Percentiles rank a stretch among this genome's conserved stretches.
Conservation (phyloP, 2,329 filamentous ascomycete genomes). For the Berkeleyomyces basicola region DNA sequence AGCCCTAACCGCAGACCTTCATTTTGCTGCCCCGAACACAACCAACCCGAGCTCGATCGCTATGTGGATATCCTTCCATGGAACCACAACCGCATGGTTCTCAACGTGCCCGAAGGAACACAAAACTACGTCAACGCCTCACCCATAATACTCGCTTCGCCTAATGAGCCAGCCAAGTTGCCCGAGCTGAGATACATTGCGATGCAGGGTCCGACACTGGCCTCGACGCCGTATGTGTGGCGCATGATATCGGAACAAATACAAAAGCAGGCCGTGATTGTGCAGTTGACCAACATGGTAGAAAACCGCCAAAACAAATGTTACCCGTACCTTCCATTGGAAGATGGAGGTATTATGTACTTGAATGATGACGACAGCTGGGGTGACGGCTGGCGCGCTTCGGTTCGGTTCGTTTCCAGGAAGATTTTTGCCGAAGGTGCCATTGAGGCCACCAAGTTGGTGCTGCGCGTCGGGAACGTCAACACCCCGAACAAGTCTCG, state of each 20-base stretch:
- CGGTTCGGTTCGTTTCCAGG: conserved; percentile 49
- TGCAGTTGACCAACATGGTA: conserved; percentile 85
- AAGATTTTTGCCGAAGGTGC: conserved; percentile 37
- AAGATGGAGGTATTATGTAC: conserved; percentile 32
- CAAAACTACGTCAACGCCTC: conserved; percentile 76
- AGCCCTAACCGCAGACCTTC: conserved; percentile 4
- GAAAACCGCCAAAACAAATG: conserved; percentile 71
- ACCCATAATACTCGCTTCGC: conserved; percentile 40
- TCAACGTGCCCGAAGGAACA: conserved; percentile 57
- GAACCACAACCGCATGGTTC: conserved; percentile 67
- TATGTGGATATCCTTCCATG: conserved; percentile 85
- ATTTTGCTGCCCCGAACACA: conserved; percentile 9
- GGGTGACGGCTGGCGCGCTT: conserved; percentile 49
- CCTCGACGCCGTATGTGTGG: conserved; percentile 71
- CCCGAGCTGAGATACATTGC: conserved; percentile 58
- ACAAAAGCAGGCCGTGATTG: conserved; percentile 57
- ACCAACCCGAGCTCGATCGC: conserved; percentile 44
- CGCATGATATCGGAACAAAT: conserved; percentile 82
- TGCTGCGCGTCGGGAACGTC: conserved; percentile 34
- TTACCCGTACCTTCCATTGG: conserved; percentile 66
- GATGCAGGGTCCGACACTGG: conserved; percentile 74
- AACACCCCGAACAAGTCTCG: conserved; percentile 24
- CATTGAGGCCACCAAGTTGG: conserved; percentile 60
- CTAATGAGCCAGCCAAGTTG: conserved; percentile 21
- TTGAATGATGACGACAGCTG: conserved; percentile 50